These are phyloP conservation scores for Dactylellina sp. DNA, from an alignment of 2,329 filamentous ascomycete genomes.

Conservation along the genomic window DNA sequence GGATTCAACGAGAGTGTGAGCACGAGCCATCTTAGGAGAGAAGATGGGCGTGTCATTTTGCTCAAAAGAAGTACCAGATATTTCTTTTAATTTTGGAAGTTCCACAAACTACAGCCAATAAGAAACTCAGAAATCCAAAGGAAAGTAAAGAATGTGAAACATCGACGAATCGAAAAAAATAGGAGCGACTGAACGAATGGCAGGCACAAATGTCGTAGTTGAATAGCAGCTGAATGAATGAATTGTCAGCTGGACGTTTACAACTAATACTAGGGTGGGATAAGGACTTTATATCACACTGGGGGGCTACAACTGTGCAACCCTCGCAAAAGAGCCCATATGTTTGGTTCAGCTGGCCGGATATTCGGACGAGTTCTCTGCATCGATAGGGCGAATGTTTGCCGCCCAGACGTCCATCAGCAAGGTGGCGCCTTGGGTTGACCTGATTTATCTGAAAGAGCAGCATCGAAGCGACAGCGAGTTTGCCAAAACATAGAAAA, in stretches of 20 bases:
- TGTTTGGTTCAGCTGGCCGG: not conserved
- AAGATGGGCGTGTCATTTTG: constrained; percentile 3
- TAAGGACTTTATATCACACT: constrained; percentile 1
- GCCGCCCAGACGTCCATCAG: too few relatives aligned
- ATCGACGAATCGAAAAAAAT: not conserved
- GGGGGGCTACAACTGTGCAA: not conserved
- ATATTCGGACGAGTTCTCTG: not conserved
- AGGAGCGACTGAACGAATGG: not conserved
- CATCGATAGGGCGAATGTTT: not conserved
- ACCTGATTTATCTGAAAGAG: not conserved
- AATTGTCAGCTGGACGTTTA: not conserved
- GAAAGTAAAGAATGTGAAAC: constrained; percentile 1
- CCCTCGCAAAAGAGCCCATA: not conserved
- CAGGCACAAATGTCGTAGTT: constrained; percentile 1
- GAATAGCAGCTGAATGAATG: not conserved
- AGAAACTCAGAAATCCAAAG: not conserved
- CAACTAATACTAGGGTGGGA: not conserved
- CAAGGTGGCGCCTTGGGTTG: not conserved
- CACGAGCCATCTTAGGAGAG: constrained; percentile 1
- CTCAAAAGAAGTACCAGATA: not conserved
- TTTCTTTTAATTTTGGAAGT: not conserved
- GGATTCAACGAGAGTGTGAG: constrained; percentile 5
- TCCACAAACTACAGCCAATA: not conserved
- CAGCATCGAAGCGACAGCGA: not conserved
- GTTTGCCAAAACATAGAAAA: not conserved